These are phyloP conservation scores for Maudiozyma humilis DNA, from an alignment of 1,139 yeast species.

Conservation along the genomic window DNA sequence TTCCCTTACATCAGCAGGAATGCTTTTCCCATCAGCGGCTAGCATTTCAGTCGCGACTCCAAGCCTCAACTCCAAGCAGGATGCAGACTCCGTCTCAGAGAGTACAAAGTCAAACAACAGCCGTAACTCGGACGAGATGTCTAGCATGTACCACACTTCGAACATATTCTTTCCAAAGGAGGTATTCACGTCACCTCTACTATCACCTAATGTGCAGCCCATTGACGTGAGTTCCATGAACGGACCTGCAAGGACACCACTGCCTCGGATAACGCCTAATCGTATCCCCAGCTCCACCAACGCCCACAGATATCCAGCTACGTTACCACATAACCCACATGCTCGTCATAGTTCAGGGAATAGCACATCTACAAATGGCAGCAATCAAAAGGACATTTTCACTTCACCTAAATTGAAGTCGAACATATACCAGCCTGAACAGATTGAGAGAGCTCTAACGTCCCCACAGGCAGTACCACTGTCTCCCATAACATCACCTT, in stretches of 20 bases:
- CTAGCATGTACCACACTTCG: slow-evolving; percentile 28
- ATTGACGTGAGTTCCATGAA: slow-evolving; percentile 30
- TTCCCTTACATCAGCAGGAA: slow-evolving; percentile 12
- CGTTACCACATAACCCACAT: slow-evolving; percentile 2
- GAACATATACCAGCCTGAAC: slow-evolving; percentile 54
- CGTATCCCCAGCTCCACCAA: slow-evolving; percentile 9
- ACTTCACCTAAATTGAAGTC: slow-evolving; percentile 32
- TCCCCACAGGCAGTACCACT: slow-evolving; percentile 56
- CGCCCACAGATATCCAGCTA: slow-evolving; percentile 2
- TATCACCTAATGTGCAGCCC: slow-evolving; percentile 51
- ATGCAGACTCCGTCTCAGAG: background rate
- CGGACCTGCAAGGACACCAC: slow-evolving; percentile 9
- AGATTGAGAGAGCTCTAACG: slow-evolving; percentile 37
- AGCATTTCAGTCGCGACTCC: background rate
- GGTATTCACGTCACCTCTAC: slow-evolving; percentile 35
- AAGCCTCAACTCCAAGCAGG: background rate
- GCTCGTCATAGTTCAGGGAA: slow-evolving; percentile 9
- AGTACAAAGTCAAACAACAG: background rate
- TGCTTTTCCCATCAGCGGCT: slow-evolving; percentile 1
- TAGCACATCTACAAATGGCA: slow-evolving; percentile 6
- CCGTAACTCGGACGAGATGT: background rate
- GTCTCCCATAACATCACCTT: slow-evolving; percentile 36
- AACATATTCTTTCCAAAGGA: slow-evolving; percentile 37
- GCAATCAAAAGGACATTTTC: slow-evolving; percentile 13
- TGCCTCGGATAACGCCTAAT: slow-evolving; percentile 6